Evolutionary conservation across 495 filamentous ascomycete genomes (phyloP), one percentile per base, ranked within the genome.

Genomic region (Hypoxylon crocopeplum): DNA sequence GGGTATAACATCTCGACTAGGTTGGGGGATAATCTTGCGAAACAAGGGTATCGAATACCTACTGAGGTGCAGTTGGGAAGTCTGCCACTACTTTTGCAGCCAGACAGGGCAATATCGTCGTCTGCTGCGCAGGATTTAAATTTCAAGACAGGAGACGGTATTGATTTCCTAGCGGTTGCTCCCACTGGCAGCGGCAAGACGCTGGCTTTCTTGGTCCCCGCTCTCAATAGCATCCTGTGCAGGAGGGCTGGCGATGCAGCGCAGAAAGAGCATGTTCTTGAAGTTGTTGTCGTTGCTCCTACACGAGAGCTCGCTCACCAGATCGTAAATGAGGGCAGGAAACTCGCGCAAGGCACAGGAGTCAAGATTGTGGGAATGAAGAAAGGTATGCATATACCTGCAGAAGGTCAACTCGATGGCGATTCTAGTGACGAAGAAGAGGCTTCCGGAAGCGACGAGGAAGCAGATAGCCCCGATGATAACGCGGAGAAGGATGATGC

Each of bases 151-250:
- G 51, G 52, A 16, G 48, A 59, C 25, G 73, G 69, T 3, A 59
- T 90, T 2, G 88, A 98, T 80, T 83, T 98, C 24, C 66, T 98
- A 27, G 87, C 88, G 2, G 86, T 97, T 27, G 94, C 94, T 11
- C 95, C 95, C 2, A 99, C 94, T 2, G 94, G 94, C 15, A 97
- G 92, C 67, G 94, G 94, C n/a, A 99, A 99, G 77, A 98, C 94
- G 0, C 71, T 98, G 48, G 89, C 91, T 2, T 99, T 97, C 66
- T 71, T 98, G 68, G 88, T 99, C 20, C 91, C 92, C 0, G 79
- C 91, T 13, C 80, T 98, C 42, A 87, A 97, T 67, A 79, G 82
- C 40, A 83, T 93, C 38, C 75, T 93, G 22, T 76, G 75, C 62
- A 66, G 72, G 55, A 73, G 73, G 29, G 67, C 74, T 42, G 73